Evolutionary conservation across 768 basidiomycete species (phyloP).

Genomic region (Kwoniella pini): DNA sequence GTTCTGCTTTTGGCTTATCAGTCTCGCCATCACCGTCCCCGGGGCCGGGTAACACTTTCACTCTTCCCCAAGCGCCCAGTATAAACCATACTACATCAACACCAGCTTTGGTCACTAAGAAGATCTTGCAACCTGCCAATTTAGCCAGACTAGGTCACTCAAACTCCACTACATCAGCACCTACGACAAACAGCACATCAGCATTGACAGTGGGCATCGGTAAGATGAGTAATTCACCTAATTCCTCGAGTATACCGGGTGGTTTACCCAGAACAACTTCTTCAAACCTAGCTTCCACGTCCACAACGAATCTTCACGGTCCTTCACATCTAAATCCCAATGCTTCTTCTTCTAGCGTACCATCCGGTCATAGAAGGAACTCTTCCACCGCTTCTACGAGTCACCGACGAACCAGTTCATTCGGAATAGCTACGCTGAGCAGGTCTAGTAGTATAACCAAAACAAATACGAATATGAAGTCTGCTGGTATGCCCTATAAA

Average conservation of each 20-base stretch:
- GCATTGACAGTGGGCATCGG: neutral
- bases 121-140: conserved; percentile 41
- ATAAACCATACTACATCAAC: conserved; percentile 32
- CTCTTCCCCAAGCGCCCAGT: conserved; percentile 9
- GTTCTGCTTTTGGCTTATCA: neutral
- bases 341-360: neutral
- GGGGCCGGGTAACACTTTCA: no score
- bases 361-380: conserved; percentile 9
- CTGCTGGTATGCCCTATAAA: conserved; percentile 62
- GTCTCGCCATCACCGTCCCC: conserved; percentile 3
- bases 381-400: conserved; percentile 10
- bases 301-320: conserved; percentile 24
- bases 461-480: conserved; percentile 13
- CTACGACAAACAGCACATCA: conserved; percentile 7
- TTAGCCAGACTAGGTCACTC: conserved; percentile 30
- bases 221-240: no score
- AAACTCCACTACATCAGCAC: conserved; percentile 10
- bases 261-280: conserved; percentile 17
- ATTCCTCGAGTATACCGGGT: no score
- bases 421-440: conserved; percentile 21
- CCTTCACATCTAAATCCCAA: conserved; percentile 34
- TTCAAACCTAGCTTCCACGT: neutral
- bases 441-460: conserved; percentile 32
- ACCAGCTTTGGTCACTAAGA: conserved; percentile 13
- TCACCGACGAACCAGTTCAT: conserved; percentile 14